Base-by-base conservation (phyloP, 2,329 filamentous ascomycete genomes). In the Dryadomyces sulphureus region DNA sequence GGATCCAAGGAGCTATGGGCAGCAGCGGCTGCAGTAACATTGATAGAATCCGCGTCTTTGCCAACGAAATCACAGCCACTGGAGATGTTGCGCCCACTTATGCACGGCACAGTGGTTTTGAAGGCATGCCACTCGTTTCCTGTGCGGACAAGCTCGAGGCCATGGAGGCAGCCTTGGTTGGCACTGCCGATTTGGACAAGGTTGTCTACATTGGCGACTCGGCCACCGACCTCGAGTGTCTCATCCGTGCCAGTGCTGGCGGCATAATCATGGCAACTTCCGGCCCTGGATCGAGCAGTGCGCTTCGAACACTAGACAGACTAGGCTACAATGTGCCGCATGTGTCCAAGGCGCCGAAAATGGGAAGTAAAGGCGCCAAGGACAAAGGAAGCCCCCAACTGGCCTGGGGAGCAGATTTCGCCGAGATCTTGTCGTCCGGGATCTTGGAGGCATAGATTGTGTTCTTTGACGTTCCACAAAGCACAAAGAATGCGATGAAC, bases 151-250 rank as follows among this genome's bases (percentile, higher is more conserved):
- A 75, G 59, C 53, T 65, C 17, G 56, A 60, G 11, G 67, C 62
- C 3, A 53, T 73, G 48, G 46, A 55, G n/a, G 53, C 57, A 7
- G 51, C 65, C 38, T 48, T 53, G 27, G 49, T 40, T 27, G 51
- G 55, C 5, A 51, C 47, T 1, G 21, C 38, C n/a, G 35, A 43
- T 11, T 17, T 43, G 7, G 24, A 14, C 6, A 14, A 30, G 7
- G 40, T 48, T n/a, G 55, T 73, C n/a, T 78, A 77, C 58, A 67
- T 76, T 55, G 74, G 74, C 7, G 74, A 78, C 55, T 75, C 73
- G 24, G 65, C 65, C 2, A 77, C 73, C 2, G 74, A 78, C 54
- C 57, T 77, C 47, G 66, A 69, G 54, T 77, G 73, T 48, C 57
- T 78, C 34, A 52, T 74, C 1, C 21, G 27, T 1, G 49, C 52